Conservation (phyloP, 768 basidiomycete genomes). For the Podaxis sp. region DNA sequence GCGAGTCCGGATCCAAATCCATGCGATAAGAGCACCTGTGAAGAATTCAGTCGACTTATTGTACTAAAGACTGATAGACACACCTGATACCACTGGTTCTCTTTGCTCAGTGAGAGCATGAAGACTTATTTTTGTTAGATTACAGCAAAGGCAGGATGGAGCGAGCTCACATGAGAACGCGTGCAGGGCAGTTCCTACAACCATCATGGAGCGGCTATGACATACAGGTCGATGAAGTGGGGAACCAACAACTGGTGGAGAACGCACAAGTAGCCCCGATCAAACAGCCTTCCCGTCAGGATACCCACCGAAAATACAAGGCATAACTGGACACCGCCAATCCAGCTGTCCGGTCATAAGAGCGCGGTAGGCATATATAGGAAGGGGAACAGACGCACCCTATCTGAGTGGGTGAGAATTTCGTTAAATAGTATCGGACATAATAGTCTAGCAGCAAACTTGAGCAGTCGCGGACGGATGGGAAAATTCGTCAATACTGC, state of each 20-base stretch:
- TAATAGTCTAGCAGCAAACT: slow-evolving; percentile 32
- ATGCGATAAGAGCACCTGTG: slow-evolving; percentile 43
- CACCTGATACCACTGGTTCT: slow-evolving; percentile 23
- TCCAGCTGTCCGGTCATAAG: slow-evolving; percentile 25
- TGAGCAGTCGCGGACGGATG: not conserved
- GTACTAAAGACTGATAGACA: not conserved
- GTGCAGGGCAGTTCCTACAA: slow-evolving; percentile 42
- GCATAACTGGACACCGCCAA: slow-evolving; percentile 50
- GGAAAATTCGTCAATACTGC: not conserved
- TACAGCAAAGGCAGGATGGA: not conserved
- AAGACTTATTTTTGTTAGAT: slow-evolving; percentile 22
- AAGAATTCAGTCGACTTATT: slow-evolving; percentile 20
- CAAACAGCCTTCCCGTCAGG: slow-evolving; percentile 46
- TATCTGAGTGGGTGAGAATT: slow-evolving; percentile 34
- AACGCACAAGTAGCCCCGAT: slow-evolving; percentile 50
- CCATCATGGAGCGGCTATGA: slow-evolving; percentile 40
- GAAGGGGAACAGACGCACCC: slow-evolving; percentile 23
- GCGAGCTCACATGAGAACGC: slow-evolving; percentile 30
- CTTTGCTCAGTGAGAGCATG: slow-evolving; percentile 41
- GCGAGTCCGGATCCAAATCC: slow-evolving; percentile 51
- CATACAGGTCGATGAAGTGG: not conserved
- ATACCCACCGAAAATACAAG: slow-evolving; percentile 43
- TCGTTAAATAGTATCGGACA: slow-evolving; percentile 33
- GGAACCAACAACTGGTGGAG: not conserved
- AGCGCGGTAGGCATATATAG: not conserved